Evolutionary conservation across 495 filamentous ascomycete genomes (phyloP).

Genomic region (Arthonia radiata): DNA sequence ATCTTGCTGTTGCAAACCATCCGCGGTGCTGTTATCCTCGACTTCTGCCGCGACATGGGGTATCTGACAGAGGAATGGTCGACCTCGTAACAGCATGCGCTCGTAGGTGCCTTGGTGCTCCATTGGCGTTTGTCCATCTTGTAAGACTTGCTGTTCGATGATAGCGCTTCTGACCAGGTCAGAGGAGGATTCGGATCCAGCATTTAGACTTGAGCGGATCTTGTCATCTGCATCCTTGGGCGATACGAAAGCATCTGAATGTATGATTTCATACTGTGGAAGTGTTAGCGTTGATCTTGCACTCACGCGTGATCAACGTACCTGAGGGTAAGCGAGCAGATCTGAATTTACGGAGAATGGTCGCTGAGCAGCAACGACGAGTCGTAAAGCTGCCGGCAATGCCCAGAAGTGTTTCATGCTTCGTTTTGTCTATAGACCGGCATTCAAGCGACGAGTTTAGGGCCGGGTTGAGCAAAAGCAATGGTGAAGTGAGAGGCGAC

Average conservation of each 20-base stretch:
- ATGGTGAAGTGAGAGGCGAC: too few species aligned
- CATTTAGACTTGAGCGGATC: constrained; percentile 1
- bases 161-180: constrained; percentile 1
- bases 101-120: constrained; percentile 33
- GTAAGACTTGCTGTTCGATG: constrained; percentile 1
- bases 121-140: constrained; percentile 5
- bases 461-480: too few species aligned
- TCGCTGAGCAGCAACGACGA: constrained; percentile 26
- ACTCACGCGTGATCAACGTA: constrained; percentile 14
- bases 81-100: constrained; percentile 40
- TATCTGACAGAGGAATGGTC: constrained; percentile 63
- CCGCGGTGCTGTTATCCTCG: constrained; percentile 22
- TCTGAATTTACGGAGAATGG: constrained; percentile 75
- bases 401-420: constrained; percentile 1
- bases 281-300: background rate
- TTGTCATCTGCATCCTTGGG: constrained; percentile 35
- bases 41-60: constrained; percentile 42
- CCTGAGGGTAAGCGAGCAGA: constrained; percentile 76
- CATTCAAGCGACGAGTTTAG: too few species aligned
- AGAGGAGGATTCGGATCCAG: background rate
- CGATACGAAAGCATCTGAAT: constrained; percentile 49
- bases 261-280: constrained; percentile 56
- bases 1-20: constrained; percentile 61
- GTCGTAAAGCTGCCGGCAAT: background rate
- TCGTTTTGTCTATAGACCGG: too few species aligned